A percentile compares a stretch with the other conserved stretches of the same genome.
These are phyloP conservation scores for Beauveria sp. DNA, from an alignment of 2,329 filamentous ascomycete genomes.

Conservation along the genomic window DNA sequence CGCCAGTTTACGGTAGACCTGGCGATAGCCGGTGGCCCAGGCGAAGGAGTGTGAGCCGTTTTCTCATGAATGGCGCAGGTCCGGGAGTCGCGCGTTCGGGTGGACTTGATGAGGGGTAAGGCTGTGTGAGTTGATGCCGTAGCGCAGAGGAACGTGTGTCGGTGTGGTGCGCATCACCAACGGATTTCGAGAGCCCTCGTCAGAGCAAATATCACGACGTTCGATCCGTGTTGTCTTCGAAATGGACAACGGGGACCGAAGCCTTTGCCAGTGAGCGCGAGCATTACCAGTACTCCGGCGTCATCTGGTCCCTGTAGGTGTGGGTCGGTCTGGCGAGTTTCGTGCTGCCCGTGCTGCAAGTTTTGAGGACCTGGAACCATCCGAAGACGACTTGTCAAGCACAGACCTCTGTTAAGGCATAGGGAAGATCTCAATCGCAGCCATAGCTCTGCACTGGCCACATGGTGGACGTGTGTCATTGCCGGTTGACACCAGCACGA, in stretches of 20 bases:
- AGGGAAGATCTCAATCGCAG: constrained; percentile 2
- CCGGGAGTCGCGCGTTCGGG: background rate
- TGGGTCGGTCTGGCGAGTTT: constrained; percentile 1
- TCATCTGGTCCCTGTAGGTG: background rate
- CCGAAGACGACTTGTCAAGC: constrained; percentile 1
- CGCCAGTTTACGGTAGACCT: background rate
- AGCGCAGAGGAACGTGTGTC: background rate
- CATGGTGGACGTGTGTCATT: background rate
- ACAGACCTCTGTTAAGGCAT: constrained; percentile 5
- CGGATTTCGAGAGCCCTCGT: background rate
- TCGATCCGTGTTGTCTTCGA: background rate
- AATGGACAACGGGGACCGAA: background rate
- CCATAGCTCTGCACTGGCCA: background rate
- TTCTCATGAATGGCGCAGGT: no score
- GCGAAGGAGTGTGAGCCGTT: background rate
- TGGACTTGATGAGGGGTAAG: background rate
- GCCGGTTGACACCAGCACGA: background rate
- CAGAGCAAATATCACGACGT: no score
- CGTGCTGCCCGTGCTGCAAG: background rate
- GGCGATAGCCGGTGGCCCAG: background rate
- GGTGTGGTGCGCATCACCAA: background rate
- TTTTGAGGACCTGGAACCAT: background rate
- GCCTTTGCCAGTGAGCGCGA: background rate
- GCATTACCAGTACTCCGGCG: background rate
- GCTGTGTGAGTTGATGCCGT: background rate